Evolutionary conservation across 805 yeast species (phyloP), one percentile per base, ranked within the genome.

Genomic region (Pichia manshurica): DNA sequence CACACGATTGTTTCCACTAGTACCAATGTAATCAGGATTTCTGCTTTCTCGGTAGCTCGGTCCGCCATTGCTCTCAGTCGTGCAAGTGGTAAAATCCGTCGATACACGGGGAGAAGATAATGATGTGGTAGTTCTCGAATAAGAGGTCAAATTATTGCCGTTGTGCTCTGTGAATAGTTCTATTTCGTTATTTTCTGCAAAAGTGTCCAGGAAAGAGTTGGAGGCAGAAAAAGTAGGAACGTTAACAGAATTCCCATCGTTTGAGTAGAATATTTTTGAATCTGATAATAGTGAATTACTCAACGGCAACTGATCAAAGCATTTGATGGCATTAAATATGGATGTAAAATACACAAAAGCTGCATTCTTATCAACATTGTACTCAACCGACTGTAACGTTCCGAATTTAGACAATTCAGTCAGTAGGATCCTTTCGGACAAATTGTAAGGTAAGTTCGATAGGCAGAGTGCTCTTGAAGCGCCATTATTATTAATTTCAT

Each of bases 271-370:
- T 3, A 61, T 54, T 36, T 59, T 58, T 36, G 59, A 58, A 33
- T 50, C 49, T 13, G 57, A 47, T 35, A 62, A 51, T 2, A 50
- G 31, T 6, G 62, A 53, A 16, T 63, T 60, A 39, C 53, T 42
- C n/a, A 61, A 38, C 10, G 63, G 57, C 25, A 65, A 55, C 48
- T 64, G 67, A 54, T 74, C 74, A 43, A 67, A 71, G 39, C 71
- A 64, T 49, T 69, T 70, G 44, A 75, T 71, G 15, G 79, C 75
- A 9, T 72, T 55, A 41, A 72, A 72, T 31, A 75, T 72, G 23
- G 75, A 68, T 3, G 73, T 68, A 54, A 70, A 77, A 55, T 74
- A 72, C 23, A 68, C 59, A 46, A 61, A 56, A 1, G 63, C 61
- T 5, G 59, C 58, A 38, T 53, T 51, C 42, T 60, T 49, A 31